Evolutionary conservation across 2,329 filamentous ascomycete species (phyloP).

Genomic region (Alternaria gansuensis): DNA sequence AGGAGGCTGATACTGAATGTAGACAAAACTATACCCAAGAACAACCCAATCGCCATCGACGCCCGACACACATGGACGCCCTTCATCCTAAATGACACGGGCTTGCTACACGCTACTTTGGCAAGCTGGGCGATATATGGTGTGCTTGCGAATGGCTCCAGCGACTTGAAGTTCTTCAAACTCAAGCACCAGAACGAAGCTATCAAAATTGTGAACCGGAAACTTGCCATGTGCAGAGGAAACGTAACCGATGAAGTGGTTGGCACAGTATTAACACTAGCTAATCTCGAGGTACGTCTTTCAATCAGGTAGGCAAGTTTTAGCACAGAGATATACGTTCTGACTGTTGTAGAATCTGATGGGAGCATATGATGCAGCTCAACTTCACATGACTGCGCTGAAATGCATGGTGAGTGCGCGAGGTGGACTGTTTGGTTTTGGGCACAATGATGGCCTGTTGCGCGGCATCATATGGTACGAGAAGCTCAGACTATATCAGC

Average conservation of each 20-base stretch:
- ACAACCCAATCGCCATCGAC: conserved; percentile 36
- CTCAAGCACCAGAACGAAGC: conserved; percentile 40
- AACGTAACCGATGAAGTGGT: conserved; percentile 37
- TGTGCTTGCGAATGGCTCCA: conserved; percentile 26
- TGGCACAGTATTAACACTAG: conserved; percentile 36
- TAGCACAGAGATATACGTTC: not conserved
- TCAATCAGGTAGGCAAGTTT: not conserved
- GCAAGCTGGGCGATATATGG: conserved; percentile 44
- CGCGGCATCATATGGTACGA: conserved; percentile 37
- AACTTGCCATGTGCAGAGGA: conserved; percentile 23
- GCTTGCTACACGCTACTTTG: conserved; percentile 38
- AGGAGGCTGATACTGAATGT: not conserved
- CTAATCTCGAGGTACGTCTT: conserved; percentile 36
- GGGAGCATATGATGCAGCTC: conserved; percentile 39
- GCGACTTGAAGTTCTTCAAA: conserved; percentile 25
- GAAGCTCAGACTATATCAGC: not conserved
- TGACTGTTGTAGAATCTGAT: conserved; percentile 32
- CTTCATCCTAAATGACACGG: conserved; percentile 35
- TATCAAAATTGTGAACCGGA: conserved; percentile 37
- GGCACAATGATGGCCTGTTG: conserved; percentile 37
- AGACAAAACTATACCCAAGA: conserved; percentile 30
- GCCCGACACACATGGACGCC: conserved; percentile 35
- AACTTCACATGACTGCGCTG: conserved; percentile 25
- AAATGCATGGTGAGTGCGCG: conserved; percentile 36
- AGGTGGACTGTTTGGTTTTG: conserved; percentile 36